Evolutionary conservation across 1,139 yeast species (phyloP), one percentile per base, ranked within the genome.

Genomic region (Yamadazyma diospyri): DNA sequence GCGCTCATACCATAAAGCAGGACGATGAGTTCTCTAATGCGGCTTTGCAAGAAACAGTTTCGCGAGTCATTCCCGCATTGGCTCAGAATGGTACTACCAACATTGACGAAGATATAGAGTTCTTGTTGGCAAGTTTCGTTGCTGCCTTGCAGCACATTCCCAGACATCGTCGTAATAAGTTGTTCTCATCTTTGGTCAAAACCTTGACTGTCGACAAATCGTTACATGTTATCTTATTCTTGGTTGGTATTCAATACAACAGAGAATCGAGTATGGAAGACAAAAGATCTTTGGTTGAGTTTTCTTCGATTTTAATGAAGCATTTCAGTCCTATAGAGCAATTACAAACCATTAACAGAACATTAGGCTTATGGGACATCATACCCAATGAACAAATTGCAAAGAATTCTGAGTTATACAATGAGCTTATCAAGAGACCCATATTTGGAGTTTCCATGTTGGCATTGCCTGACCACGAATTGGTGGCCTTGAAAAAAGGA

Each of bases 71-170:
- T 29, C 98, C 98, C 4, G 96, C 97, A 0, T 70, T 92, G 42
- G 78, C 94, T 7, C 68, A 73, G 13, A 76, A 78, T 34, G 76
- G 80, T 6, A 41, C 48, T 6, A 46, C 48, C 8, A 46, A 46
- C 32, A 35, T 45, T 11, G 36, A 43, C 27, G 50, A 46, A 30
- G 50, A 46, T 37, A 75, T 82, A 38, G 97, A 89, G 51, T 86
- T 88, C 52, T 69, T 94, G 43, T 66, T 92, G 45, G 76, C 94
- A 32, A 84, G 95, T 51, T 94, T 92, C 53, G 88, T 85, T 11
- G 81, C 95, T 39, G 97, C 98, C 0, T 85, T 94, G 61, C 81
- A 82, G 36, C 97, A 92, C 52, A 88, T 92, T 45, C 99, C 99
- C 42, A 79, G 95, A 55, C 98, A 92, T 55, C 84, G 99, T 59